Evolutionary conservation across 2,329 filamentous ascomycete genomes (phyloP).

Genomic region (Penicillium sp.): DNA sequence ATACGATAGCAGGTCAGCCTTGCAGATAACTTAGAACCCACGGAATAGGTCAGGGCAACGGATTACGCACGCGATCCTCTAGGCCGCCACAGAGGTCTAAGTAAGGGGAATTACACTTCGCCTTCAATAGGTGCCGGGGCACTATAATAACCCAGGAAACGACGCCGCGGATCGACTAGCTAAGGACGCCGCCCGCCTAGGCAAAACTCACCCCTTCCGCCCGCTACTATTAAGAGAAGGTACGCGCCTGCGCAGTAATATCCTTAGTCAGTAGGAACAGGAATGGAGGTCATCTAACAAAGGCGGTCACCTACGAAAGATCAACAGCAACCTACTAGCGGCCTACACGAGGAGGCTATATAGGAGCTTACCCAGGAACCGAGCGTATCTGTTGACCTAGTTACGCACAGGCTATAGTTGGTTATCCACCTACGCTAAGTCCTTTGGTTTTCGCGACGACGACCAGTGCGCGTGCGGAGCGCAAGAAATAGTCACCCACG

Average conservation of each 20-base stretch:
- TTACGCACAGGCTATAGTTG: not conserved
- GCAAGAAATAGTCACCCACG: no score
- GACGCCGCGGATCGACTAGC: not conserved
- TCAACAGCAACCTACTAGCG: slow-evolving; percentile 5
- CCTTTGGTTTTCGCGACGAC: no score
- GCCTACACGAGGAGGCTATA: slow-evolving; percentile 12
- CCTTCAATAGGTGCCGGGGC: not conserved
- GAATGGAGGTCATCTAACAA: slow-evolving; percentile 7
- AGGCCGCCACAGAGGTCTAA: not conserved
- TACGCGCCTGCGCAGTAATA: not conserved
- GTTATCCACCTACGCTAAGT: not conserved
- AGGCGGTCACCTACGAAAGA: slow-evolving; percentile 5
- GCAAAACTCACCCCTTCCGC: not conserved
- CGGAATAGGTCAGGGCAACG: not conserved
- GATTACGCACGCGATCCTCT: not conserved
- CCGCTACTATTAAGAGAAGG: not conserved
- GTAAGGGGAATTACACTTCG: not conserved
- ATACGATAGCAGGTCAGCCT: not conserved
- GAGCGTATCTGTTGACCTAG: not conserved
- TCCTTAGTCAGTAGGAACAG: slow-evolving; percentile 7
- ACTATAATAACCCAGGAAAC: not conserved
- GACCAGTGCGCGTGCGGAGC: no score
- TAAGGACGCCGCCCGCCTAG: not conserved
- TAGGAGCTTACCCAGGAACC: slow-evolving; percentile 2
- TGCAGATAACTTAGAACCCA: not conserved